Evolutionary conservation across 2,329 filamentous ascomycete species (phyloP), one percentile per base, ranked within the genome.

Genomic region (Magnaporthiopsis poae): DNA sequence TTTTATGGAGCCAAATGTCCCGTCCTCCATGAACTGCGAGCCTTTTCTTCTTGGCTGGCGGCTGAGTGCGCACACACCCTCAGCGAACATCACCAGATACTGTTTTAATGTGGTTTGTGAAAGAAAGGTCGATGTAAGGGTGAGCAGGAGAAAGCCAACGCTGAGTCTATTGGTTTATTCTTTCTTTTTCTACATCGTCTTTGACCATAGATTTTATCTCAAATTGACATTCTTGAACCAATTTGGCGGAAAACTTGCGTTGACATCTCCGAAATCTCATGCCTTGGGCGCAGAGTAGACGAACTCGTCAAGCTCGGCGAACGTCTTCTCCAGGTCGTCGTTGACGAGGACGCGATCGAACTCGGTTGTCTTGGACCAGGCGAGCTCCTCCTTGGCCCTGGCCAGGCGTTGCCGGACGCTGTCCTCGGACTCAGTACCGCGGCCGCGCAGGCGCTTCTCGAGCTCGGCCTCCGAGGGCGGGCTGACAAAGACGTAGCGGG

Each of bases 401-500:
- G 80, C 78, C 66, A 96, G 78, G 64, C 91, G 82, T 77, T 89
- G 88, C 73, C 82, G 80, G 66, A 96, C 81, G 63, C 82, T 86
- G 64, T 88, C 88, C 77, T 94, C 90, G 65, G 82, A 85, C 77
- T 95, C 91, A n/a, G 91, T 94, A 11, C 87, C 89, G 67, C 91
- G 83, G 46, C 88, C 89, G 62, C 90, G 84, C 65, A 96, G 81
- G 60, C 91, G 84, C 73, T 84, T 76, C 80, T 96, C 92, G 56
- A 97, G 82, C 64, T 87, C 83, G 72, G 90, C 86, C 70, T 90
- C 79, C 4, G 85, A 89, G 0, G 93, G 94, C 15, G 93, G 93
- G 52, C 90, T 86, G 69, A 97, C 84, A 78, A 96, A 96, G 70
- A 96, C 79, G 79, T 91, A 96, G 66, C 91, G 87, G 9, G 92